Evolutionary conservation across 2,329 filamentous ascomycete species (phyloP), one percentile per base, ranked within the genome.

Genomic region (Arthrocladium fulminans): DNA sequence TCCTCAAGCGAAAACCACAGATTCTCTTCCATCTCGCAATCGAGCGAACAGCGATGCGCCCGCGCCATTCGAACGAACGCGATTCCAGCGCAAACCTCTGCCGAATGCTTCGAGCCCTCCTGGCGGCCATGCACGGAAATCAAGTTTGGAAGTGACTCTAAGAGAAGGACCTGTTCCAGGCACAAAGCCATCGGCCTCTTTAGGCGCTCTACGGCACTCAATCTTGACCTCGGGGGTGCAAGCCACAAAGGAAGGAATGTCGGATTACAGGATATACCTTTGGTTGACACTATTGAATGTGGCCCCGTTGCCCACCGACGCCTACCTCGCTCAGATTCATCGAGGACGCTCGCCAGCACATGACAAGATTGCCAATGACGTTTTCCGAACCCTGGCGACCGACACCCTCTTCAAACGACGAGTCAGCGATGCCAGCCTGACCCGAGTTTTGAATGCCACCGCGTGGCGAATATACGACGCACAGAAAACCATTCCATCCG

Each of bases 361-460:
- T 70, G 81, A 87, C 60, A 98, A 98, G 71, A 98, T 98, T 63
- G 86, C 89, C 64, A 96, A 98, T 68, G 92, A 98, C 66, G 96
- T 92, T 34, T 97, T 97, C 66, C 87, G 92, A 59, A 98, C 92
- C 0, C 75, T 98, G 47, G 92, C 92, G 25, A 96, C 90, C 45
- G 92, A 98, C 61, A 89, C 90, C n/a, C 79, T 98, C 29, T 98
- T 97, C 73, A 86, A 92, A 53, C 82, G 92, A 25, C 84, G 90
- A 50, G 92, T 98, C 51, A 95, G 88, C 50, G 92, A 98, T 67
- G 94, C 94, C 52, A 94, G 86, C 65, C 72, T 98, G 35, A 97
- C 95, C 52, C 86, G 92, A 10, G 77, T 98, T 3, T 79, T 98
- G 50, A 98, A 98, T 64, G 92, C 92, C 20, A 81, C 95, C 38